Evolutionary conservation across 1,284 basidiomycete genomes (phyloP).

Genomic region (Retiboletus flavoniger): DNA sequence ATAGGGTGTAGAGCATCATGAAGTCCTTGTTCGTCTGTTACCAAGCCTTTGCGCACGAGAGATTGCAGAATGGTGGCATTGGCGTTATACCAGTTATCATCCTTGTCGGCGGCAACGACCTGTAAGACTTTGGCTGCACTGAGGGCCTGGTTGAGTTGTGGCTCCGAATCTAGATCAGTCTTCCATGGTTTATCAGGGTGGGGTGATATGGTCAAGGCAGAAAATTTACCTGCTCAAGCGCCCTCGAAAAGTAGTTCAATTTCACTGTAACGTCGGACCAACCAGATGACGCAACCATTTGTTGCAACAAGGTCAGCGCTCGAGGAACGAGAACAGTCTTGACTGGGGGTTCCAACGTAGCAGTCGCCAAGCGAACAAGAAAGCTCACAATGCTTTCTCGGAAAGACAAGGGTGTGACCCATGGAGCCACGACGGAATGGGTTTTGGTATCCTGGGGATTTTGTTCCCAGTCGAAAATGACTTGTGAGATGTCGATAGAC

Average conservation of each 20-base stretch:
- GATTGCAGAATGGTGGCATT: conserved; percentile 85
- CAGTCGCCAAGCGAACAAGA: conserved; percentile 84
- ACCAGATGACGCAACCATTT: conserved; percentile 78
- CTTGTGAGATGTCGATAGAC: conserved; percentile 82
- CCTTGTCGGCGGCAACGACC: conserved; percentile 81
- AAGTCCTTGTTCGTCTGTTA: conserved; percentile 71
- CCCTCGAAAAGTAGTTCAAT: conserved; percentile 82
- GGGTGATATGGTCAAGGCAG: background rate
- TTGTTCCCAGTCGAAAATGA: conserved; percentile 88
- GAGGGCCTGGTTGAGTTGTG: conserved; percentile 67
- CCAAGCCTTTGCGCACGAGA: conserved; percentile 86
- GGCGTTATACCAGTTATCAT: conserved; percentile 78
- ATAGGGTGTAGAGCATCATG: conserved; percentile 83
- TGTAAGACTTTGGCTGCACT: conserved; percentile 90
- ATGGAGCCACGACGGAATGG: conserved; percentile 37
- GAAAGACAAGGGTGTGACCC: conserved; percentile 78
- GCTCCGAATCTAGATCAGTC: conserved; percentile 74
- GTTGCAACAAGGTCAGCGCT: conserved; percentile 79
- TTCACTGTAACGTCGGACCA: conserved; percentile 96
- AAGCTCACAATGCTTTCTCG: conserved; percentile 93
- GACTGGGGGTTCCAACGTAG: conserved; percentile 64
- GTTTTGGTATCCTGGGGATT: conserved; percentile 43
- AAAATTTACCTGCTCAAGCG: conserved; percentile 71
- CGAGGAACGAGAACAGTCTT: conserved; percentile 69
- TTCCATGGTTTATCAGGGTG: conserved; percentile 34